A percentile compares a stretch with the other conserved stretches of the same genome.
These are phyloP conservation scores for Penicillium egyptiacum DNA, from an alignment of 495 filamentous ascomycete species.

Conservation along the genomic window DNA sequence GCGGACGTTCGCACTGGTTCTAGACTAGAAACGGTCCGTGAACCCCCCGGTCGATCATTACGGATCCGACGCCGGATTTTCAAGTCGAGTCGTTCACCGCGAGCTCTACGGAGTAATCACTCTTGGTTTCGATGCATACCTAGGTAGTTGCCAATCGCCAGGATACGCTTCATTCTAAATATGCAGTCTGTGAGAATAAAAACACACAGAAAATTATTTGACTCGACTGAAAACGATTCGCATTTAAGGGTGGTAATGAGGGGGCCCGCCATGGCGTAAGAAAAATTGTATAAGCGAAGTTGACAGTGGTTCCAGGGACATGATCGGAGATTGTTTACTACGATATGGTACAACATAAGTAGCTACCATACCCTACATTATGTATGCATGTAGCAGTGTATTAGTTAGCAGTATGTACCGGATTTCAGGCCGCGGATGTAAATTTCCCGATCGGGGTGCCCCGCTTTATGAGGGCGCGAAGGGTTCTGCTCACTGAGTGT, in stretches of 20 bases:
- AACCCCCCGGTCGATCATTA: conserved; percentile 11
- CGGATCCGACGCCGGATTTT: not conserved
- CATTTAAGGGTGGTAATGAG: not conserved
- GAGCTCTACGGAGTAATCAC: not conserved
- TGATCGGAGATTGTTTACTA: not conserved
- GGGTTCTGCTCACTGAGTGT: conserved; percentile 6
- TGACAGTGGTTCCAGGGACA: not conserved
- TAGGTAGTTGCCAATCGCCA: not conserved
- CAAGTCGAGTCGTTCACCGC: not conserved
- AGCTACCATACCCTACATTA: not conserved
- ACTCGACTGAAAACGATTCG: not conserved
- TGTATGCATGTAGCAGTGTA: no score
- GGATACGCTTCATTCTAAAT: not conserved
- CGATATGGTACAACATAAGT: not conserved
- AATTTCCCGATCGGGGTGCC: no score
- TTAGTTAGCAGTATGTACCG: no score
- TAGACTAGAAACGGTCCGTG: conserved; percentile 8
- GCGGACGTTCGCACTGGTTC: conserved; percentile 4
- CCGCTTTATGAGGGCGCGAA: conserved; percentile 5
- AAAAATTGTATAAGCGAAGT: not conserved
- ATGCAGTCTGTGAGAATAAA: not conserved
- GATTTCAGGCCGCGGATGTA: no score
- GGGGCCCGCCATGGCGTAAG: not conserved
- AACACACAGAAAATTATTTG: not conserved
- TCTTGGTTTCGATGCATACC: not conserved